Conservation (phyloP, 2,329 filamentous ascomycete genomes). For the Dactylellina leptospora region DNA sequence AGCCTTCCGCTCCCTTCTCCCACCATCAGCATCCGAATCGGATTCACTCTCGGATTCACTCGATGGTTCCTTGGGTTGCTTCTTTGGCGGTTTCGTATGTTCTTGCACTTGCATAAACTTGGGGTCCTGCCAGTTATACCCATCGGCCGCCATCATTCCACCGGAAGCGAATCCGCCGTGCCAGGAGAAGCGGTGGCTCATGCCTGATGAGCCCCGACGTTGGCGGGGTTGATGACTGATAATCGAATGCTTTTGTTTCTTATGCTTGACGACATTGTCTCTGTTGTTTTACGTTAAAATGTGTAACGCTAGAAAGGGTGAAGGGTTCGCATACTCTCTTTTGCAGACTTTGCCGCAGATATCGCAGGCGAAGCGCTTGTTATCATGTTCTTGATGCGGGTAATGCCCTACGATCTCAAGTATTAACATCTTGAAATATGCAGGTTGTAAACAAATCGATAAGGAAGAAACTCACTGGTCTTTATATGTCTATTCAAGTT, state of each 20-base stretch:
- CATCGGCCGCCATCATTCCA: constrained; percentile 30
- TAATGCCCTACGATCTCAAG: constrained; percentile 36
- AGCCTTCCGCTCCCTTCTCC: constrained; percentile 19
- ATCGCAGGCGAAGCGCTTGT: constrained; percentile 52
- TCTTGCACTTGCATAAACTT: constrained; percentile 49
- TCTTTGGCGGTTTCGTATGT: constrained; percentile 40
- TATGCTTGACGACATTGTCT: constrained; percentile 57
- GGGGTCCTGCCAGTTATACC: constrained; percentile 44
- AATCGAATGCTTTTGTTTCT: constrained; percentile 56
- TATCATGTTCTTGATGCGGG: constrained; percentile 51
- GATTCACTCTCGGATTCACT: constrained; percentile 37
- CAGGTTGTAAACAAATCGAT: background rate
- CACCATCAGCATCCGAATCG: constrained; percentile 17
- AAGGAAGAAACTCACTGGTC: constrained; percentile 25
- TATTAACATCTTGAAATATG: constrained; percentile 5
- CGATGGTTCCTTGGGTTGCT: constrained; percentile 33
- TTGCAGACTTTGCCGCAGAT: constrained; percentile 54
- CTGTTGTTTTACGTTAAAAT: constrained; percentile 26
- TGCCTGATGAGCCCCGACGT: constrained; percentile 33
- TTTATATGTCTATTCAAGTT: constrained; percentile 52
- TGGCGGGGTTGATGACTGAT: constrained; percentile 49
- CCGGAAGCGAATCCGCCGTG: constrained; percentile 37
- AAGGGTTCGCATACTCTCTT: constrained; percentile 29
- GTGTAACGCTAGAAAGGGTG: background rate
- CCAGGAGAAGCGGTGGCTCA: constrained; percentile 51